Base-by-base conservation (phyloP, 2,329 filamentous ascomycete genomes). In the Hymenoscyphus scutula region DNA sequence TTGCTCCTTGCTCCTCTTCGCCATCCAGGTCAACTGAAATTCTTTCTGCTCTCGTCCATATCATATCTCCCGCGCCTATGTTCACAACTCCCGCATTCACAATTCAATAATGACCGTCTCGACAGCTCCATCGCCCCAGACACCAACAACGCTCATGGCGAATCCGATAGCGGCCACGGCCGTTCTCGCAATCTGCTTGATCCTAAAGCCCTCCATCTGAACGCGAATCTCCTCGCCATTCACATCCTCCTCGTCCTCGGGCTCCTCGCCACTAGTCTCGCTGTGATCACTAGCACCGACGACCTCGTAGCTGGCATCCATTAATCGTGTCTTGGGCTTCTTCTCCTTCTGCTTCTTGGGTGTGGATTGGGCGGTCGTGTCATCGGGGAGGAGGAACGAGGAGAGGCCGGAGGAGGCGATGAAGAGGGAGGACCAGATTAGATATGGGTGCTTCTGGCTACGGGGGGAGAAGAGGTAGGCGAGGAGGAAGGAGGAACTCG, bases 371-470 rank as follows among this genome's bases (percentile, higher is more conserved):
- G 53, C 45, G 19, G 17, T n/a, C 10, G 37, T 17, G 19, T 13
- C 5, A 17, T 34, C 6, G 30, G 25, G 29, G 15, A 74, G 58
- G 8, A 74, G 30, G 30, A 68, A 56, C 38, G 74, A 72, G 11
- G 82, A 76, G 48, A 85, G 71, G 27, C 76, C 74, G 61, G 82
- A 81, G 51, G 79, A 78, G 45, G 82, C 80, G 53, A 87, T 84
- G 62, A 92, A 82, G 29, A 92, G 77, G 2, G 88, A 87, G 15
- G 91, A 92, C 86, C 95, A 97, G 63, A 97, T 77, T 29, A 97
- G 86, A 75, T 97, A 98, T 0, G 94, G 94, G 75, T 98, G 94
- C 74, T 89, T 87, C 69, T 85, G 82, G 61, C 87, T 84, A 29
- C 85, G 82, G 0, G 92, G 90, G 2, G 92, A 94, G 68, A 96